Evolutionary conservation across 1,139 yeast genomes (phyloP), one percentile per base, ranked within the genome.

Genomic region (Kodamaea sp.): DNA sequence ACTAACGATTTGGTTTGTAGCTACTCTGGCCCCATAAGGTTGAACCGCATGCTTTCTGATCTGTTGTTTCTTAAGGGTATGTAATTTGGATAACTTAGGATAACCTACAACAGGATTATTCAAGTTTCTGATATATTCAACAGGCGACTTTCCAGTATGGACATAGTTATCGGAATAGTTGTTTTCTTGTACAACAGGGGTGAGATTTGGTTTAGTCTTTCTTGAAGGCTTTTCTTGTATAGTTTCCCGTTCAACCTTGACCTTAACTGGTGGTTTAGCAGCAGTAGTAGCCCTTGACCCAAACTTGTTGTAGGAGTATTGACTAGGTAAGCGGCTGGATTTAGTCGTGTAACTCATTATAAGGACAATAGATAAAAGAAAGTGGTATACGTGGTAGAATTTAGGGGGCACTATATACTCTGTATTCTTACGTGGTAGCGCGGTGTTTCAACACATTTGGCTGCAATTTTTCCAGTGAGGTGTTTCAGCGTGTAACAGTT

Each of bases 71-170:
- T 88, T 88, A 46, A 87, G 63, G 27, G 73, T 70, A 45, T 85
- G 79, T 33, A 90, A 62, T 47, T 69, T 72, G 46, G 81, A 85
- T 15, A 89, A 66, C 53, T 85, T 85, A 3, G 97, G 97, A 49
- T 90, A 90, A 2, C 97, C 97, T 38, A 78, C 83, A 2, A 82
- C 75, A 2, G 90, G 82, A 38, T 78, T 74, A 20, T 64, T 62
- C 3, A 77, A 66, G 55, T 90, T 89, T 34, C 83, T 71, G 22
- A 90, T 78, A 48, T 73, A 78, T 18, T 64, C 63, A 26, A 78
- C 80, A 0, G 96, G 95, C 0, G 57, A 45, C 18, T 39, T 41
- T 4, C 82, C 83, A 0, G 81, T 66, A 43, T 80, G 85, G 26
- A 88, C 61, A 53, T 76, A 83, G 44, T 80, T 69, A 48, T 84